A percentile compares a stretch with the other conserved stretches of the same genome.
phyloP scores from a whole-genome alignment of 176 grass and related monocot genomes.

The Canna indica region DNA sequence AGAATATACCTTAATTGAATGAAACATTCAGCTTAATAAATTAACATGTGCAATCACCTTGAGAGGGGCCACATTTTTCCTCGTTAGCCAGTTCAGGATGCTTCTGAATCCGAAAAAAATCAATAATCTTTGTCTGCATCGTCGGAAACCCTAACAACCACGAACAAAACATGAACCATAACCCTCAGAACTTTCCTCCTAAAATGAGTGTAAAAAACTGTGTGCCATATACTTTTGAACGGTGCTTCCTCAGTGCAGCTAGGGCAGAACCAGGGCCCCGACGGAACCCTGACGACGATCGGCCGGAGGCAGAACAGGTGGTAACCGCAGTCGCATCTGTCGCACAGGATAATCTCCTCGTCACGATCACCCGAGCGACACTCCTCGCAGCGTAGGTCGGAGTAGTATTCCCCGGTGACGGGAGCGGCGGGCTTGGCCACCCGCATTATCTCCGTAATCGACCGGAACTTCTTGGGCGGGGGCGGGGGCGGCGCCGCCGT shows the following conservation, averaged over 20 bases:
- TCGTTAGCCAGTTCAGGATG: background rate
- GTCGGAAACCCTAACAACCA: conserved; percentile 47
- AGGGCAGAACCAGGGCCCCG: conserved; percentile 64
- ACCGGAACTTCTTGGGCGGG: conserved; percentile 40
- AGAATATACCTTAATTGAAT: background rate
- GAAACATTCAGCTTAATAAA: background rate
- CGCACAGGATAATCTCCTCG: conserved; percentile 76
- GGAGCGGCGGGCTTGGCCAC: conserved; percentile 25
- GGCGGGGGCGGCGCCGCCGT: conserved; percentile 58
- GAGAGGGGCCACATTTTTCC: conserved; percentile 33
- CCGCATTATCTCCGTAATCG: conserved; percentile 59
- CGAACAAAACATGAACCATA: conserved; percentile 3
- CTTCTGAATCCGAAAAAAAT: conserved; percentile 90
- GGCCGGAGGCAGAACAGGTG: conserved; percentile 84
- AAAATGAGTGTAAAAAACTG: background rate
- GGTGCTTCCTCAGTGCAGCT: conserved; percentile 32
- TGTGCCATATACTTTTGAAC: conserved; percentile 31
- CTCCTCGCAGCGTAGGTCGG: conserved; percentile 37
- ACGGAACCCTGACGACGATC: conserved; percentile 63
- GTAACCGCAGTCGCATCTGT: conserved; percentile 57
- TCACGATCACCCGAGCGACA: conserved; percentile 75
- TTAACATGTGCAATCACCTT: conserved; percentile 39
- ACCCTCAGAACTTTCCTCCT: background rate
- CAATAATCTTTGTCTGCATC: conserved; percentile 76
- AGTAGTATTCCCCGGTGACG: conserved; percentile 18